These are phyloP conservation scores for Coemansia pectinata DNA, from an alignment of 192 early-diverging fungal genomes.

Conservation along the genomic window DNA sequence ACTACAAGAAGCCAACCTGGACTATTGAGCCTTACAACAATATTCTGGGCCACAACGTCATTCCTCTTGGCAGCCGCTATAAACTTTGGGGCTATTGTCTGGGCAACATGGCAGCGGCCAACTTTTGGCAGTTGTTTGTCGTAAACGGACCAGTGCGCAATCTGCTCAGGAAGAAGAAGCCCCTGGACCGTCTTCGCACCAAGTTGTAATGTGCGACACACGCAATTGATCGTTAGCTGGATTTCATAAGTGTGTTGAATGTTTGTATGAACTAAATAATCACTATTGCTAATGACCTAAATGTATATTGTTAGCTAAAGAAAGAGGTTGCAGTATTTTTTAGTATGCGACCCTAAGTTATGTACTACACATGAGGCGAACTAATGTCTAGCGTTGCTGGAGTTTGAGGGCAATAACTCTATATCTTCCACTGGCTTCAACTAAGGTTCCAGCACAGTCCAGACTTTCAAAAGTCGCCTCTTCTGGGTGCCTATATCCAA, in stretches of 20 bases:
- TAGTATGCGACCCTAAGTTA: too few species aligned
- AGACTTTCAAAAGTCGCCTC: too few species aligned
- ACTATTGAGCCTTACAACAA: constrained; percentile 58
- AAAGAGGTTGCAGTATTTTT: too few species aligned
- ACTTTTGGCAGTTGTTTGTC: constrained; percentile 54
- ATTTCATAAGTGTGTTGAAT: neutral
- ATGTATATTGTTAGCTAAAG: too few species aligned
- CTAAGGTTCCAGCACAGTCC: too few species aligned
- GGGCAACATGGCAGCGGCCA: constrained; percentile 40
- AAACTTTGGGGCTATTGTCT: constrained; percentile 57
- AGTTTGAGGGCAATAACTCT: too few species aligned
- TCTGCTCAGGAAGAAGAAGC: constrained; percentile 46
- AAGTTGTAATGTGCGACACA: constrained; percentile 34
- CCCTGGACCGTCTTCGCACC: constrained; percentile 46
- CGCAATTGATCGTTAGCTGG: neutral
- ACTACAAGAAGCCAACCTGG: constrained; percentile 17
- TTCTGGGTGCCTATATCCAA: too few species aligned
- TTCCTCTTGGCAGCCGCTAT: constrained; percentile 59
- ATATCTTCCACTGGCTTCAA: too few species aligned
- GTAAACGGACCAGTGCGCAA: constrained; percentile 54
- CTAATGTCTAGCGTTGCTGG: too few species aligned
- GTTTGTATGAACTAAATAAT: too few species aligned
- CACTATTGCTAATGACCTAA: too few species aligned
- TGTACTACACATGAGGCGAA: too few species aligned
- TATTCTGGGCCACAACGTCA: constrained; percentile 53